Evolutionary conservation across 116 monocot species (phyloP).

Genomic region (Posidonia oceanica): DNA sequence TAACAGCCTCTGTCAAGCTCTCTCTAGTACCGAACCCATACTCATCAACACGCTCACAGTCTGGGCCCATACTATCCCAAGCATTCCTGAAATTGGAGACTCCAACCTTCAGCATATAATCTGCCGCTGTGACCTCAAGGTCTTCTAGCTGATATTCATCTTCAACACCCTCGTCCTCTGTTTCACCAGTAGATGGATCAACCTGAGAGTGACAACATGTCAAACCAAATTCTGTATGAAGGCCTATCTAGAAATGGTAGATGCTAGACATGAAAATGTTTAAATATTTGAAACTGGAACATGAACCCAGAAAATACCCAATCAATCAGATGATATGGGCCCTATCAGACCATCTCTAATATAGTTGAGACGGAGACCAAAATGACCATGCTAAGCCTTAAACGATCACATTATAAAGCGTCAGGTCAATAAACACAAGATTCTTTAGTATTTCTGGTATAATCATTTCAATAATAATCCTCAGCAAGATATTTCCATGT

Average conservation of each 20-base stretch:
- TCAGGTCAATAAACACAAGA: too few species aligned
- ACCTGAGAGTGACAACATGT: conserved; percentile 40
- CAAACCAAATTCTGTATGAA: background rate
- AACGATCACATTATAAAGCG: too few species aligned
- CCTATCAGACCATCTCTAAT: too few species aligned
- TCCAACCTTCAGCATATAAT: conserved; percentile 71
- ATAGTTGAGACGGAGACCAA: too few species aligned
- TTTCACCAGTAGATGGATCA: conserved; percentile 75
- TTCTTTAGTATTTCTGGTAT: too few species aligned
- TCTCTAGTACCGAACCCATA: conserved; percentile 88
- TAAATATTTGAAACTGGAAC: too few species aligned
- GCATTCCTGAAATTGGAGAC: conserved; percentile 95
- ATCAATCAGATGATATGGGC: too few species aligned
- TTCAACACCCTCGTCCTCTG: conserved; percentile 79
- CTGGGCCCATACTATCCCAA: conserved; percentile 80
- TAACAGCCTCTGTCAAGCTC: conserved; percentile 76
- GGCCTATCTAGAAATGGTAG: background rate
- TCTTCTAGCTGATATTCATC: conserved; percentile 99
- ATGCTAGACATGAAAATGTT: background rate
- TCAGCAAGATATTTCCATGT: too few species aligned
- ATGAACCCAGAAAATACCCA: too few species aligned
- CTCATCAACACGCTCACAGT: conserved; percentile 73
- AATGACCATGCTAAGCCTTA: too few species aligned
- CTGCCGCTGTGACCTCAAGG: conserved; percentile 72
- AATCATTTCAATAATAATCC: too few species aligned